Base-by-base conservation (phyloP, 163 green algal genomes). In the Dunaliella salina region DNA sequence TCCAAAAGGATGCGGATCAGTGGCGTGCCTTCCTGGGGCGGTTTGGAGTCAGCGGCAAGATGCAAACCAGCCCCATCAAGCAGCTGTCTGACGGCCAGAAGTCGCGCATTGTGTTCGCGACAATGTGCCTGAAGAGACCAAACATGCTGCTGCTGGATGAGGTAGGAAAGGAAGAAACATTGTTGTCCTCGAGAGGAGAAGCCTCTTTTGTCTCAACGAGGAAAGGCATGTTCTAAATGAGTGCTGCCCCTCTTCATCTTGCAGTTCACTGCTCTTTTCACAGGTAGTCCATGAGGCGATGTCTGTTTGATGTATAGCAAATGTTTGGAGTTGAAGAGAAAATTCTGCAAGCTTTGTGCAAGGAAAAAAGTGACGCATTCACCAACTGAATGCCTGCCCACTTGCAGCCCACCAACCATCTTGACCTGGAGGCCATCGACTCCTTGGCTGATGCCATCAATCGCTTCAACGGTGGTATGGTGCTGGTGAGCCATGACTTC, bases 371-470 rank as follows among this genome's bases (percentile, higher is more conserved):
- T 8, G 8, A 50, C 40, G 40, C 8, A 15, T 8, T 15, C 40
- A 50, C 40, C 40, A 50, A 50, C 8, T 50, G 4, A 50, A 50
- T 50, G 40, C 40, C 8, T 50, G 40, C 40, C 40, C 40, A 50
- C 75, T 89, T 94, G 84, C 95, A 98, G 93, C 96, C 96, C n/a
- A 98, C 95, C 67, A 99, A 99, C 87, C 96, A 99, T 89, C 86
- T 99, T 78, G 96, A 98, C 91, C 97, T 98, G 87, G 95, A 98
- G 89, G 93, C 95, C 22, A 97, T 98, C 67, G 95, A 98, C 90
- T 93, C 92, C 33, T 91, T 99, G 57, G 96, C 93, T 0, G 89
- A 95, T 34, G 96, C 93, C 24, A 92, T 97, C 87, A 95, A 94
- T 22, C 30, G 82, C 45, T 96, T 89, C 86, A 90, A 95, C 26